Base-by-base conservation (phyloP, 2,329 filamentous ascomycete genomes). In the Paracamarosporium sp. region DNA sequence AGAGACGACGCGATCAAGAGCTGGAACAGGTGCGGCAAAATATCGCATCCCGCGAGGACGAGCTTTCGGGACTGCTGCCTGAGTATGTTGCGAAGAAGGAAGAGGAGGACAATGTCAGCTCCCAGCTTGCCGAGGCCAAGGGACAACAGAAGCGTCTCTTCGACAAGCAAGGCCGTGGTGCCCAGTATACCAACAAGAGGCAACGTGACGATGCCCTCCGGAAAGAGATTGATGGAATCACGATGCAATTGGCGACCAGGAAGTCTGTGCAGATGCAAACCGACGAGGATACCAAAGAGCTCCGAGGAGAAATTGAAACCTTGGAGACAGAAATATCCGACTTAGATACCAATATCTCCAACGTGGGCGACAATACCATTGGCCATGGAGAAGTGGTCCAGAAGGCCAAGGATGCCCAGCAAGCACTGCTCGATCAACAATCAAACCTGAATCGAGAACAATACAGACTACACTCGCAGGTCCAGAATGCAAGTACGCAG, bases 391-490 rank as follows among this genome's bases (percentile, higher is more conserved):
- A 93, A 53, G 85, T 93, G 61, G 86, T 93, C 1, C 88, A 91
- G 61, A 84, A 85, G 59, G 92, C 93, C 8, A 91, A 91, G 70
- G 92, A 96, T 66, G 85, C 86, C 30, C 82, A 91, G 50, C 92
- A 97, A 68, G 88, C 86, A 45, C 81, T 98, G 12, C 87, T 90
- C 61, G 95, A 99, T 62, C 90, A 97, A 75, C 87, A 93, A 68
- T 96, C 96, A 78, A 85, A 90, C 59, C 84, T 99, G 24, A 92
- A 91, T 75, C 89, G 95, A 67, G 92, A 97, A 75, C 92, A 97
- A 60, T 92, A 94, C 66, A 94, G 91, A 71, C 84, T 98, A 8
- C 88, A 90, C 66, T 91, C 90, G 0, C 85, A 94, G 53, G 86
- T 96, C 27, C 80, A 85, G 7, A 93, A 91, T 67, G 89, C 91